Evolutionary conservation across 2,329 filamentous ascomycete species (phyloP).

Genomic region (Botrytis fabae): DNA sequence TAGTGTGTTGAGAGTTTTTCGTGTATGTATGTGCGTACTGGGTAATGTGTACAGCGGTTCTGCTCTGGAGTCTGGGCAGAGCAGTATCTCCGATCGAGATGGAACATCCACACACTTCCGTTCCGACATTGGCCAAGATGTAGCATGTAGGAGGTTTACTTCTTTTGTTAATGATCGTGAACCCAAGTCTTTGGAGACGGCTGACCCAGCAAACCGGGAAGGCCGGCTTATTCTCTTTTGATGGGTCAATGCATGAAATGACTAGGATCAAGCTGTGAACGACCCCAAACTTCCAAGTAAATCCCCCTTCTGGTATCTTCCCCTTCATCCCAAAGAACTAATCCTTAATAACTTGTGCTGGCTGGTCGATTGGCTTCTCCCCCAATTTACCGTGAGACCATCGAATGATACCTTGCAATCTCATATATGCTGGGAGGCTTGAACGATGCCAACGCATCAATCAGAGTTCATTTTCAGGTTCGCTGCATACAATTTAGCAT

Average conservation of each 20-base stretch:
- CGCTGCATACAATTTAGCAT: not conserved
- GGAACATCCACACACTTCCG: not conserved
- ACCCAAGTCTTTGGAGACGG: slow-evolving; percentile 22
- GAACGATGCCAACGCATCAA: slow-evolving; percentile 19
- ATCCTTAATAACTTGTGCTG: not conserved
- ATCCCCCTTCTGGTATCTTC: not conserved
- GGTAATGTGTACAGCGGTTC: not conserved
- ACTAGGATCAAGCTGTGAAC: slow-evolving; percentile 11
- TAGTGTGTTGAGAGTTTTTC: not conserved
- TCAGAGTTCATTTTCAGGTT: slow-evolving; percentile 4
- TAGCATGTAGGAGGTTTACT: not conserved
- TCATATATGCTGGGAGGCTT: slow-evolving; percentile 12
- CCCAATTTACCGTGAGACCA: not conserved
- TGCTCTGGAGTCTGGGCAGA: not conserved
- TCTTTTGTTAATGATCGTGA: not conserved
- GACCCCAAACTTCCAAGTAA: not conserved
- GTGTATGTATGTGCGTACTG: not conserved
- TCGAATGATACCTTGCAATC: not conserved
- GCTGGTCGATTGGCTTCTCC: not conserved
- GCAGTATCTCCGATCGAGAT: not conserved
- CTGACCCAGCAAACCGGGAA: slow-evolving; percentile 22
- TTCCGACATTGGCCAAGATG: not conserved
- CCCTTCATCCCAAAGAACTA: not conserved
- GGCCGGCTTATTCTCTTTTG: slow-evolving; percentile 15
- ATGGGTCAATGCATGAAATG: slow-evolving; percentile 23